Evolutionary conservation across 257 asterid genomes (phyloP).

Genomic region (Forsythia suspensa): DNA sequence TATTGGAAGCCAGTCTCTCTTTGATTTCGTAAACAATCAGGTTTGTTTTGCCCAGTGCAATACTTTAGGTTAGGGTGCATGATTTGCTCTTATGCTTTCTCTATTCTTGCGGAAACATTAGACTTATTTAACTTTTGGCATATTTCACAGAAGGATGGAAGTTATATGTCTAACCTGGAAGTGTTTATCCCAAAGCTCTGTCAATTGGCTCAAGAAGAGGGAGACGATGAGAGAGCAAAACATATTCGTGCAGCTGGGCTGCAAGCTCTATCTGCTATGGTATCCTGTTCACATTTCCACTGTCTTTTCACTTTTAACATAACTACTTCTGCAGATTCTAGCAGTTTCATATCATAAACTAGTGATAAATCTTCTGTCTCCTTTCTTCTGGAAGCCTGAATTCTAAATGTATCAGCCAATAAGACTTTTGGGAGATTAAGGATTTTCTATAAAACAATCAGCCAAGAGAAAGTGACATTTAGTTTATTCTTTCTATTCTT

Average conservation of each 20-base stretch:
- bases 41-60: conserved; percentile 32
- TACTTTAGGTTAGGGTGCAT: conserved; percentile 13
- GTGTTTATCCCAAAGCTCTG: conserved; percentile 88
- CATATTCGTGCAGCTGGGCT: conserved; percentile 67
- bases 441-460: background rate
- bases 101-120: background rate
- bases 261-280: conserved; percentile 91
- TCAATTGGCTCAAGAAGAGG: conserved; percentile 87
- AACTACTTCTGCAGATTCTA: background rate
- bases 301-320: background rate
- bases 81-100: conserved; percentile 16
- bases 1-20: conserved; percentile 85
- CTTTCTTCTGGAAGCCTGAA: background rate
- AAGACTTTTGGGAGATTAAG: background rate
- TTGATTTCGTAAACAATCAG: conserved; percentile 96
- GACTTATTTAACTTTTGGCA: conserved; percentile 20
- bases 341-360: background rate
- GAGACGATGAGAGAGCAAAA: conserved; percentile 68
- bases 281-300: conserved; percentile 25
- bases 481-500: conserved; percentile 11
- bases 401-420: background rate
- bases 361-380: background rate
- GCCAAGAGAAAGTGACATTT: background rate
- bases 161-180: conserved; percentile 85
- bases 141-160: conserved; percentile 74